phyloP scores from a whole-genome alignment of 2,329 filamentous ascomycete genomes.

The Phyllosticta citrichinensis region DNA sequence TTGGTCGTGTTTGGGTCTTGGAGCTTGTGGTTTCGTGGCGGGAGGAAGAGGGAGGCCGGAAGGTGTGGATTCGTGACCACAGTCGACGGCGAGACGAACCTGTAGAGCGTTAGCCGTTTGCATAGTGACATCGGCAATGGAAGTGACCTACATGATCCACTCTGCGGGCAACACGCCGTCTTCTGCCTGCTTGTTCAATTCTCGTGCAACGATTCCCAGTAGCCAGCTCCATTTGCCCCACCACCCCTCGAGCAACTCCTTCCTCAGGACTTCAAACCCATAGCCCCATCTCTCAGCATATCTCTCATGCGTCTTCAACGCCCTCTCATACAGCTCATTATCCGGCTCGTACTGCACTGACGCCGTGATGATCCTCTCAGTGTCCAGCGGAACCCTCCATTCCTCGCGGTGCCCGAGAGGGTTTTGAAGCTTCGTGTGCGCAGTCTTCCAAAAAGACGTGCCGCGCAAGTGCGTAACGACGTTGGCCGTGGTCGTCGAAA shows the following conservation, averaged over 20 bases:
- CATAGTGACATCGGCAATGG: neutral
- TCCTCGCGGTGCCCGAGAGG: neutral
- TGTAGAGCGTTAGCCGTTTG: slow-evolving; percentile 1
- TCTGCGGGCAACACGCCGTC: slow-evolving; percentile 13
- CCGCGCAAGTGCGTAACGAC: neutral
- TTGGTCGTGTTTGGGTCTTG: slow-evolving; percentile 21
- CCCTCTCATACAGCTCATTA: slow-evolving; percentile 24
- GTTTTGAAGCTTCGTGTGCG: neutral
- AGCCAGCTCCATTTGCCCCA: slow-evolving; percentile 27
- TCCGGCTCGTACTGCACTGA: slow-evolving; percentile 11
- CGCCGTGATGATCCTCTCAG: slow-evolving; percentile 11
- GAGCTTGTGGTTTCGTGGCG: slow-evolving; percentile 19
- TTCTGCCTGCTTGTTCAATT: slow-evolving; percentile 18
- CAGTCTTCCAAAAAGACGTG: neutral
- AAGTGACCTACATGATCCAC: slow-evolving; percentile 20
- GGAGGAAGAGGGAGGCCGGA: slow-evolving; percentile 23
- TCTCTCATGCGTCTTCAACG: slow-evolving; percentile 24
- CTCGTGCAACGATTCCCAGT: slow-evolving; percentile 17
- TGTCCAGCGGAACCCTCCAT: neutral
- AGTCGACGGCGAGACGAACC: slow-evolving; percentile 19
- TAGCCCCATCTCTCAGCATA: slow-evolving; percentile 28
- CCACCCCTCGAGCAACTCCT: slow-evolving; percentile 23
- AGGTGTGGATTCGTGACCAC: slow-evolving; percentile 21
- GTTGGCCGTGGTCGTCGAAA: neutral
- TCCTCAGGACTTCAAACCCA: slow-evolving; percentile 24